Conservation (phyloP, 352 stramenopile genomes). For the Phytophthora sansomeana region DNA sequence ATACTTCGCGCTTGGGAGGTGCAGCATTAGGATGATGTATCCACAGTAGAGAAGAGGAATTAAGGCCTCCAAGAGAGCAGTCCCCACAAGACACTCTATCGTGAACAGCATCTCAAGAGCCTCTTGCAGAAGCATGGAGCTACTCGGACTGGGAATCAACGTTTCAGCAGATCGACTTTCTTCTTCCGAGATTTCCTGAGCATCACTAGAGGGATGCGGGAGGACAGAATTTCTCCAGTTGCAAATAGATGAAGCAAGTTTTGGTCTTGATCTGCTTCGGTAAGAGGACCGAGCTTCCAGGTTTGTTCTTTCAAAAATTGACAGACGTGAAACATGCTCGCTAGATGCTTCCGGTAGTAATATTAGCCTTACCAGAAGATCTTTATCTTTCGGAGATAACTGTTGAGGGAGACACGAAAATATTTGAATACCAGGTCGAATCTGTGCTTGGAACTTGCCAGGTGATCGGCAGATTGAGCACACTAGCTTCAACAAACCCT, state of each 20-base stretch:
- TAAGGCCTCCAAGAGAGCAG: constrained; percentile 42
- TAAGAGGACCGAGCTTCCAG: too few species aligned
- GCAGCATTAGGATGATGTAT: constrained; percentile 18
- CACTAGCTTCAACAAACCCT: constrained; percentile 1
- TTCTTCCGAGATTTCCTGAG: background rate
- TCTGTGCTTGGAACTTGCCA: background rate
- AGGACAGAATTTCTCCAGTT: too few species aligned
- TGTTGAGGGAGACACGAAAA: constrained; percentile 10
- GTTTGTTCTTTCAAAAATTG: too few species aligned
- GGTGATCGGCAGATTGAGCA: constrained; percentile 6
- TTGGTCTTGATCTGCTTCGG: too few species aligned
- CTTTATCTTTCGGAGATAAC: background rate
- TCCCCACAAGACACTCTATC: constrained; percentile 35
- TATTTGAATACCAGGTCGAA: background rate
- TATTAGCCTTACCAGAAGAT: background rate
- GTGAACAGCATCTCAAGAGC: constrained; percentile 25
- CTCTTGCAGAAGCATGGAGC: constrained; percentile 1
- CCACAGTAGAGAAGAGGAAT: constrained; percentile 35
- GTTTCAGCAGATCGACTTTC: background rate
- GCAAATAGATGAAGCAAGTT: too few species aligned
- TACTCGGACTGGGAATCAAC: background rate
- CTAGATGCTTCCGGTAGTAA: too few species aligned
- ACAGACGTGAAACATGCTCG: background rate
- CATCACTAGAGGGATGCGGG: background rate
- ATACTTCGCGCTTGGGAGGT: constrained; percentile 29